Base-by-base conservation (phyloP, 768 basidiomycete genomes). In the Lactarius hengduanensis region DNA sequence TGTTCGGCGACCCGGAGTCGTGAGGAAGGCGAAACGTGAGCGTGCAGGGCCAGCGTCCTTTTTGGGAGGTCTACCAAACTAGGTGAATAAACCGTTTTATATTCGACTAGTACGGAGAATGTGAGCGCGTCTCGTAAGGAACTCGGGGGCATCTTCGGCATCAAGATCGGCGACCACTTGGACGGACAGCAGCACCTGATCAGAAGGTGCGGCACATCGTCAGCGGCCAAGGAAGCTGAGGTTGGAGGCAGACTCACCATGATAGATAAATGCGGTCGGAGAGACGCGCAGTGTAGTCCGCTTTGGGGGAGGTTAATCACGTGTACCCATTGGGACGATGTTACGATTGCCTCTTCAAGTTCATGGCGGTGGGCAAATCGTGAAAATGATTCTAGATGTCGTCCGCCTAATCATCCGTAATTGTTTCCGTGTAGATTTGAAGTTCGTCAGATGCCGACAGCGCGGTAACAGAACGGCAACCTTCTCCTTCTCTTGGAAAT, bases 141-240 rank as follows among this genome's bases (percentile, higher is more conserved):
- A n/a, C 73, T 72, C 18, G n/a, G 83, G 58, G 0, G 92, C 91
- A 1, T 78, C 81, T 8, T 78, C 77, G 9, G 80, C 83, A 69
- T 96, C 89, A 15, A 98, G 79, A 74, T 98, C 91, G 1, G 88
- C 89, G 20, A 96, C 80, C 47, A 97, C 77, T 71, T 86, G 88
- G 45, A 84, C 71, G 41, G 83, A 86, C 53, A 87, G 67, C 2
- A 81, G 79, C 6, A 82, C 62, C 34, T 70, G 55, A 30, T 72
- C 69, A 8, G 67, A 61, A 38, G 62, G 71, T 58, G 41, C 13
- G 16, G 13, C 26, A 53, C 67, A 58, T 20, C 57, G 50, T 22
- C 78, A 50, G 72, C 77, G 78, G 60, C 26, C 60, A 28, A 32
- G 54, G n/a, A 13, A 10, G 50, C 45, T 57, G n/a, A 45, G 45